Base-by-base conservation (phyloP, 2,329 filamentous ascomycete species). In the Ophiostoma pallidulum region DNA sequence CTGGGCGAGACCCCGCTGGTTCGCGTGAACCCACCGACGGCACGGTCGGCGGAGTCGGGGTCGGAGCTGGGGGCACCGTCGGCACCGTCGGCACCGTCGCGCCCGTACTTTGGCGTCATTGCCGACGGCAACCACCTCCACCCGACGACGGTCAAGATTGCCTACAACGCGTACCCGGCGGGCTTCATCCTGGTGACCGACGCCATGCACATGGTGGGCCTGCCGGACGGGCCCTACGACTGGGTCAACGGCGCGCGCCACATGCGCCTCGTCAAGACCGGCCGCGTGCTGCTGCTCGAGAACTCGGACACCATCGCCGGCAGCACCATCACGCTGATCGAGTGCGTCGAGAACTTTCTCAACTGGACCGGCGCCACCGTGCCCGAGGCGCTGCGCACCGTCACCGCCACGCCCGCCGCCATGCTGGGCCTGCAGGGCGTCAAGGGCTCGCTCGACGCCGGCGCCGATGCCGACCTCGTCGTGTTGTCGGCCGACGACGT, bases 151-250 rank as follows among this genome's bases (percentile, higher is more conserved):
- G 80, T 95, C 65, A 90, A 89, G 63, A 91, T 95, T 51, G 89
- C 90, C 2, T 94, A 83, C 69, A 86, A 86, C 55, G 82, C 88
- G 0, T 86, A 95, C 59, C 88, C 87, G 0, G 76, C 82, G 4
- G 90, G 90, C 1, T 82, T 92, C 58, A 84, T 95, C 51, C 77
- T 96, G 6, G 89, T 96, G 38, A 95, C 90, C 0, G 90, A 96
- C 64, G 89, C 89, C 5, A 94, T 94, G 87, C 82, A 86, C 56
- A 74, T 94, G 14, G 82, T 86, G 18, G 90, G 90, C 1, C 71
- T 94, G 46, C 84, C 85, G 0, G 89, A 95, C 58, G 90, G 90
- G 3, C 74, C 78, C 2, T 94, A 95, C 61, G 77, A 83, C 53
- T 94, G 88, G 87, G 90, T 81, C 5, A 94, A 95, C 57, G 78